Conservation (phyloP, 495 filamentous ascomycete species). For the Hypoxylon rickii region DNA sequence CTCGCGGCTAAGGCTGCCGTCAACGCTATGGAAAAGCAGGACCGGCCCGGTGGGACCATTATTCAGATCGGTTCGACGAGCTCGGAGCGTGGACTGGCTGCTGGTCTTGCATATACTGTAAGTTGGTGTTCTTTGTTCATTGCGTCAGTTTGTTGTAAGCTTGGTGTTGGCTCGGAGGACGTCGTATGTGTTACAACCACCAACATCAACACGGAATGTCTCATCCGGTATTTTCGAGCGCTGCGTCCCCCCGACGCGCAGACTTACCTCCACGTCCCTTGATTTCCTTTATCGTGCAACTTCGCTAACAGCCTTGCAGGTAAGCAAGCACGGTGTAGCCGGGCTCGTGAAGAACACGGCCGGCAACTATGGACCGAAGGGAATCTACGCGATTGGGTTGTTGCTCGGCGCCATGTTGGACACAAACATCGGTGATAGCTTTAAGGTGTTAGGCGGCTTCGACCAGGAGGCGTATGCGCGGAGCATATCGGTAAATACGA, state of each 20-base stretch:
- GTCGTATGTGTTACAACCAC: too few relatives aligned
- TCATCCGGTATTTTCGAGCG: too few relatives aligned
- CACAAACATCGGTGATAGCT: conserved; percentile 45
- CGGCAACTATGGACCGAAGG: conserved; percentile 59
- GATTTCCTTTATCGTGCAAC: too few relatives aligned
- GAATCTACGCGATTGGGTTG: conserved; percentile 61
- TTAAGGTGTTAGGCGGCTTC: conserved; percentile 20
- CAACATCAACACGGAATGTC: too few relatives aligned
- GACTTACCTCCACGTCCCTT: background rate
- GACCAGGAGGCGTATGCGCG: conserved; percentile 54
- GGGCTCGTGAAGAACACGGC: conserved; percentile 69
- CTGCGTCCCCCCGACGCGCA: too few relatives aligned
- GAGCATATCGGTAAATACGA: conserved; percentile 49
- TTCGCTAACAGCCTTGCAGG: too few relatives aligned
- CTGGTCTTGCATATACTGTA: conserved; percentile 60
- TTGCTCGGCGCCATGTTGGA: conserved; percentile 60
- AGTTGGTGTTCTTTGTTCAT: conserved; percentile 17
- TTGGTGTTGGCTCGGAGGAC: too few relatives aligned
- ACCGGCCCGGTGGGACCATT: conserved; percentile 43
- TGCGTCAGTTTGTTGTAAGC: too few relatives aligned
- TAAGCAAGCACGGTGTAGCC: conserved; percentile 56
- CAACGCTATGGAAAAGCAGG: conserved; percentile 32
- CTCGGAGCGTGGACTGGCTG: conserved; percentile 35
- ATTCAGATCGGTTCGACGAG: conserved; percentile 55
- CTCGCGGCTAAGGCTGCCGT: conserved; percentile 58